A percentile compares a stretch with the other conserved stretches of the same genome.
phyloP scores from a whole-genome alignment of 805 yeast genomes.

The Candida sakaeoensis region DNA sequence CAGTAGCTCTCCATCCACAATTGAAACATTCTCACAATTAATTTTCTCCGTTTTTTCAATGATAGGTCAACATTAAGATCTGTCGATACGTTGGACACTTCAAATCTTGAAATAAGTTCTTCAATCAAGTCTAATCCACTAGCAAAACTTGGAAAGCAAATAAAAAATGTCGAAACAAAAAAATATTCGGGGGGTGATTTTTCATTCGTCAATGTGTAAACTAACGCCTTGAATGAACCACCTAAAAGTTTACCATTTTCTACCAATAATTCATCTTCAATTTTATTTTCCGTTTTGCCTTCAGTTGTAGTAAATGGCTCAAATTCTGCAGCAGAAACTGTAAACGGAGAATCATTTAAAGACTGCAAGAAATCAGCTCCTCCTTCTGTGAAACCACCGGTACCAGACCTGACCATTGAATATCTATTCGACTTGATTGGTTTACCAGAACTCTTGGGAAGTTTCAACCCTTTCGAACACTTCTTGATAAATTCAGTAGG shows the following conservation, averaged over 20 bases:
- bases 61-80: conserved; percentile 28
- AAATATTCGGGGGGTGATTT: conserved; percentile 59
- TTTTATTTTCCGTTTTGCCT: conserved; percentile 13
- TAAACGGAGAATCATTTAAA: conserved; percentile 24
- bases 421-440: conserved; percentile 37
- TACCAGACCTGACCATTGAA: conserved; percentile 49
- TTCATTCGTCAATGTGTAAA: conserved; percentile 66
- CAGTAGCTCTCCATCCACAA: conserved; percentile 91
- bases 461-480: conserved; percentile 38
- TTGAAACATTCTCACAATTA: conserved; percentile 66
- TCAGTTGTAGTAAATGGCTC: conserved; percentile 27
- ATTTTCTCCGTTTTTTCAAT: conserved; percentile 57
- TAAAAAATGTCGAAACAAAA: conserved; percentile 68
- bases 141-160: conserved; percentile 72
- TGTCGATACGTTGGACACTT: conserved; percentile 24
- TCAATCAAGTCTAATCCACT: conserved; percentile 64
- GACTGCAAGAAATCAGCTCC: conserved; percentile 45
- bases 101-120: conserved; percentile 64
- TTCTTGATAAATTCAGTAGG: conserved; percentile 57
- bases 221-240: conserved; percentile 67
- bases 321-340: conserved; percentile 34
- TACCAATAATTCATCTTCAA: conserved; percentile 47
- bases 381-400: conserved; percentile 45
- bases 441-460: neutral
- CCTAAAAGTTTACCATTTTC: conserved; percentile 59